phyloP scores from a whole-genome alignment of 441 rosid species.

The Raphanus hybrid region DNA sequence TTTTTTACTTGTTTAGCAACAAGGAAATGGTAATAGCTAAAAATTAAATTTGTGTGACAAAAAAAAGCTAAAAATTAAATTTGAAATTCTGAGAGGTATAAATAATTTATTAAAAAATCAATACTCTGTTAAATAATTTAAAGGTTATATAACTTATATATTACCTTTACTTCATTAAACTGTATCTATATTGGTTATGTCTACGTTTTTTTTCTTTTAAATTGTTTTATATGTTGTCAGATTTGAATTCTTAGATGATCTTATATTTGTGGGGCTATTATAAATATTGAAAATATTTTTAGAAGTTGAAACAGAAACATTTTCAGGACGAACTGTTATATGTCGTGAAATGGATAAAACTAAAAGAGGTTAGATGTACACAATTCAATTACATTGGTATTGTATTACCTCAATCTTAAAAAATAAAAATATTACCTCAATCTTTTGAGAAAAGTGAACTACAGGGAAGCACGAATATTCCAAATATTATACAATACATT shows the following conservation, averaged over 20 bases:
- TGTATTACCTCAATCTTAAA: neutral
- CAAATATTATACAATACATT: slow-evolving; percentile 14
- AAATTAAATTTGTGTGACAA: neutral
- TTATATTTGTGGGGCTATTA: neutral
- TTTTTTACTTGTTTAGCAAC: neutral
- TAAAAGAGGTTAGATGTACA: neutral
- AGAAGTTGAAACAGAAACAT: neutral
- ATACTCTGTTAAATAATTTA: too few relatives aligned
- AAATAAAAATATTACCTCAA: neutral
- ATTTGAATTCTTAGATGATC: neutral
- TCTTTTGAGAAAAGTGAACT: neutral
- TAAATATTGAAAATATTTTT: neutral
- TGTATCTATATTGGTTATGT: too few relatives aligned
- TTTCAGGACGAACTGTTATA: neutral
- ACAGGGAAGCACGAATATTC: slow-evolving; percentile 6
- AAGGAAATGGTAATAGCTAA: neutral
- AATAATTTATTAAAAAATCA: neutral
- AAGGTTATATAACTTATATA: neutral
- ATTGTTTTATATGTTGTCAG: too few relatives aligned
- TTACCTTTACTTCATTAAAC: neutral
- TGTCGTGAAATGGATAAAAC: neutral
- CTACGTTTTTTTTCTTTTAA: too few relatives aligned
- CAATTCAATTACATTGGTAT: neutral
- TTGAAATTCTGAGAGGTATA: neutral
- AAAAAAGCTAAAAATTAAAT: too few relatives aligned